Evolutionary conservation across 306 rosid genomes (phyloP), one percentile per base, ranked within the genome.

Genomic region (Rosa lucieae): DNA sequence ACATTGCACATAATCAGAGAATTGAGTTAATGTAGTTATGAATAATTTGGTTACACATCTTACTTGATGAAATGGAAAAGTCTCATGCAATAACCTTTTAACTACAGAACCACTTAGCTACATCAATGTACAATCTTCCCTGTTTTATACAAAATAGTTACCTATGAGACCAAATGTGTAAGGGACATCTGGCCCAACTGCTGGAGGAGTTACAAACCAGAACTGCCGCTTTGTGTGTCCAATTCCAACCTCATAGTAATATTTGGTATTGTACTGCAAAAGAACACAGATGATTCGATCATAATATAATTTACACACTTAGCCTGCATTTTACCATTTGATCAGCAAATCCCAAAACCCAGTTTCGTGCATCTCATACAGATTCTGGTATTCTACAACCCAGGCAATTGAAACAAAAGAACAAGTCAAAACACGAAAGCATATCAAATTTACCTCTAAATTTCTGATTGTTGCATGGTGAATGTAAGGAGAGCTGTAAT

Each of bases 91-190:
- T 49, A 52, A 21, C 32, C n/a, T 61, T 11, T 10, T 26, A 61
- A 35, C 20, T 23, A 44, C 35, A 9, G 4, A 18, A 76, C 73
- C 55, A 73, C 46, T 8, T 55, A 52, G 65, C 65, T 47, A 12
- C 8, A 52, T 56, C 55, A 69, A 11, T 58, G 52, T 42, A 67
- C 0, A 14, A 51, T 13, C 42, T 46, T 18, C 46, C 46, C 21
- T 70, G 3, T 58, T 44, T 40, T 23, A 42, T 5, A 44, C 5
- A 29, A 5, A 35, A 32, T 8, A 48, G 76, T 81, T 79, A 92
- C 97, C 99, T 43, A 92, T 95, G 78, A 95, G 90, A 85, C 97
- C 96, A 82, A 92, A 92, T 46, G 90, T 89, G 85, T 92, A 90
- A 26, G 97, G 90, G 11, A 86, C 91, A 79, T 90, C 96, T 70